A percentile compares a stretch with the other conserved stretches of the same genome.
phyloP scores from a whole-genome alignment of 345 rosid genomes.

The Turritis glabra region DNA sequence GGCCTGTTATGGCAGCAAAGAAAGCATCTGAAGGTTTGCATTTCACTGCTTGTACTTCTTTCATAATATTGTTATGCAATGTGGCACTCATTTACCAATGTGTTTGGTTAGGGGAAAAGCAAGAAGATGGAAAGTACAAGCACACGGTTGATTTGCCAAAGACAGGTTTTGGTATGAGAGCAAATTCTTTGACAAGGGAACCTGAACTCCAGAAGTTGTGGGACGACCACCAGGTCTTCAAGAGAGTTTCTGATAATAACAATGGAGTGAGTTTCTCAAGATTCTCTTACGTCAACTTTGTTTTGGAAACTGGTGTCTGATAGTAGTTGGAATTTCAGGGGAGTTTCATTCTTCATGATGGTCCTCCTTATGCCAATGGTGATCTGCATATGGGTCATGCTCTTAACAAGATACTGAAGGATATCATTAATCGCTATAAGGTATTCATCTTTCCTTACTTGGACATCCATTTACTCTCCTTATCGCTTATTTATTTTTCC shows the following conservation, averaged over 20 bases:
- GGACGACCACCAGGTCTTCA: conserved; percentile 85
- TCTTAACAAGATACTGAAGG: conserved; percentile 91
- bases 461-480: background rate
- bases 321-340: conserved; percentile 50
- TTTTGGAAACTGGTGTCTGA: conserved; percentile 39
- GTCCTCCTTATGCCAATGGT: conserved; percentile 98
- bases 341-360: conserved; percentile 90
- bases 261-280: conserved; percentile 61
- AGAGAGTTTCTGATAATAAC: conserved; percentile 69
- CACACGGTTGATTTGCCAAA: conserved; percentile 88
- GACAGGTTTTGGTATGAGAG: conserved; percentile 88
- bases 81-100: conserved; percentile 22
- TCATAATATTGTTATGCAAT: background rate
- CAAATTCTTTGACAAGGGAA: conserved; percentile 80
- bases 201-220: conserved; percentile 91
- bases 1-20: conserved; percentile 94
- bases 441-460: conserved; percentile 40
- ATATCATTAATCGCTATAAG: conserved; percentile 92
- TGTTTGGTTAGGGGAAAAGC: conserved; percentile 61
- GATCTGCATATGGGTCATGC: conserved; percentile 96
- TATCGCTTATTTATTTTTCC: background rate
- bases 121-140: conserved; percentile 89
- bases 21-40: conserved; percentile 67
- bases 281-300: conserved; percentile 22
- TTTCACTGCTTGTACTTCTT: conserved; percentile 13